These are phyloP conservation scores for Arthrocladium fulminans DNA, from an alignment of 2,329 filamentous ascomycete genomes.

Conservation along the genomic window DNA sequence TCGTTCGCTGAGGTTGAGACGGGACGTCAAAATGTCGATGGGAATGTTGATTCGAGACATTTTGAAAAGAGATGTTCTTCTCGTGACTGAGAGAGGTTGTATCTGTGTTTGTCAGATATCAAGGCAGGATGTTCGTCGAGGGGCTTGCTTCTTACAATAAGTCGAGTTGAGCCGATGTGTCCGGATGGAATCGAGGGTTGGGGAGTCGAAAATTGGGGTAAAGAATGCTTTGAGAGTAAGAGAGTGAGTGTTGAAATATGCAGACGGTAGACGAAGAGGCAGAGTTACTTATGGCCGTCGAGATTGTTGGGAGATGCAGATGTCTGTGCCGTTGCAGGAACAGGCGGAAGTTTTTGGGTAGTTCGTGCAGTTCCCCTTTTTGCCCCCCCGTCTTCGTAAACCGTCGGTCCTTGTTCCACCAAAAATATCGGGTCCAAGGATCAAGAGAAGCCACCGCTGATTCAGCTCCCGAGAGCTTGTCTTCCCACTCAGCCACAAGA, in stretches of 20 bases:
- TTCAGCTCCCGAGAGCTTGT: not conserved
- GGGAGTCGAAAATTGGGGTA: not conserved
- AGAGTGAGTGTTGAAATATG: not conserved
- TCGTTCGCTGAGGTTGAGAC: conserved; percentile 75
- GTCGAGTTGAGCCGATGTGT: not conserved
- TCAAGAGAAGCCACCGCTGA: conserved; percentile 2
- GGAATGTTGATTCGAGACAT: conserved; percentile 92
- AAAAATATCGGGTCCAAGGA: not conserved
- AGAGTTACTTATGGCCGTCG: not conserved
- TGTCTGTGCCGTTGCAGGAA: not conserved
- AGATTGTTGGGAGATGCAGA: not conserved
- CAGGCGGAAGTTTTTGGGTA: not conserved
- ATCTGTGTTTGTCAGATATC: not conserved
- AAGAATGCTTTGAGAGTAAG: not conserved
- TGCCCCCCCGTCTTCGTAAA: too few relatives aligned
- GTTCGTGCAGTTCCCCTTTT: not conserved
- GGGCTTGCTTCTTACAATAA: not conserved
- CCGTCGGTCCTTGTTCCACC: not conserved
- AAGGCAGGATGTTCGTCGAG: not conserved
- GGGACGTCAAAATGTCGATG: conserved; percentile 80
- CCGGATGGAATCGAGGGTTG: not conserved
- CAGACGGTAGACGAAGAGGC: conserved; percentile 2
- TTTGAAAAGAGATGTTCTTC: not conserved
- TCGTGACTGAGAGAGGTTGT: too few relatives aligned
- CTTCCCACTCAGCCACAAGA: conserved; percentile 1